Evolutionary conservation across 2,329 filamentous ascomycete genomes (phyloP), one percentile per base, ranked within the genome.

Genomic region (Moelleriella libera): DNA sequence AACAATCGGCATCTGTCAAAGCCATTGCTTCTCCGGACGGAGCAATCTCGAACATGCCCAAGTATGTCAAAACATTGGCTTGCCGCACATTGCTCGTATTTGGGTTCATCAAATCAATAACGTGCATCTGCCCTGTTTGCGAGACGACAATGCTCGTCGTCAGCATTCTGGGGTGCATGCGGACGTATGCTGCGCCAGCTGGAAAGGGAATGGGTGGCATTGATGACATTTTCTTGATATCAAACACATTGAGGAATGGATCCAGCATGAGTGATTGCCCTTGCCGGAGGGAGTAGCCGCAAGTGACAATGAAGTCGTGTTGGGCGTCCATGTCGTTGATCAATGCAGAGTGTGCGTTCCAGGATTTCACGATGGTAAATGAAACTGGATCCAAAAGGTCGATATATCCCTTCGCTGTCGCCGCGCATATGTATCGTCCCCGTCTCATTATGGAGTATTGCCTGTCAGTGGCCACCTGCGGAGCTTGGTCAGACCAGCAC

Each of bases 311-410:
- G 54, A 92, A 92, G 62, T 97, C 90, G 58, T 92, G 87, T 60
- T 92, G 86, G 7, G 89, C 88, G 67, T 98, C 92, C 86, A 98
- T 96, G 62, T 97, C 90, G 63, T 88, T 95, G 61, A 98, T 86
- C 46, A 82, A 78, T 7, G 87, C 85, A 1, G 83, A 83, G 60
- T 98, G 92, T 0, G 90, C 88, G 60, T 87, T 87, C 85, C 92
- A 98, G 9, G 79, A 80, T 61, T 90, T 94, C 55, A 92, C 72
- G 5, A 95, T 75, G 41, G 78, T 76, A 58, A 94, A 85, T 48
- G 75, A 86, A 47, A 78, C 71, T 1, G 89, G 78, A 59, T 95
- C 90, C 28, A 98, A 72, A 31, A 96, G 82, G 63, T 97, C 83
- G 44, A 98, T 83, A 14, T 79, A 78, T 42, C 92, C 92, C 43